Evolutionary conservation across 2,329 filamentous ascomycete species (phyloP), one percentile per base, ranked within the genome.

Genomic region (Aureobasidium uvarum): DNA sequence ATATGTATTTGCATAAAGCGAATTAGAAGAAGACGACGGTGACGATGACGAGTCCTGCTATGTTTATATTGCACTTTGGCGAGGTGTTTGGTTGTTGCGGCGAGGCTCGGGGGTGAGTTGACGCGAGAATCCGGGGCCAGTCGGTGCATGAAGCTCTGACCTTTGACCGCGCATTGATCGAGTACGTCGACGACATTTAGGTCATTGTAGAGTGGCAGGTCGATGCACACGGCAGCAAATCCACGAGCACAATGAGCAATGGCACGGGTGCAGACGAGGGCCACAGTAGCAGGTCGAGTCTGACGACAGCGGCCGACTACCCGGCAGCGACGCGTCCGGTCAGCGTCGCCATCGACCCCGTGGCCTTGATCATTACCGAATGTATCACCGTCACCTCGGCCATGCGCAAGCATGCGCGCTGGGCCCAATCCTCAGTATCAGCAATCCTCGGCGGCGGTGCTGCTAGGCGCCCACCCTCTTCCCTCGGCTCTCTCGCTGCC

Each of bases 351-450:
- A 75, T 77, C 55, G 74, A 77, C 67, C 75, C 74, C 6, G 73
- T 76, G 39, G 73, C 75, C 56, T 82, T 99, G 72, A 92, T 99
- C 70, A 96, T 96, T 69, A 96, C 94, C 78, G 95, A 99, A 87
- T 99, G 95, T 78, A 98, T 98, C 75, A 94, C 93, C 52, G 94
- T 99, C 79, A 98, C 95, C 16, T 97, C 94, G 68, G 92, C 93
- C 67, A 97, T 99, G 85, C 93, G 96, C 74, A 99, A 99, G 80
- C 89, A 97, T 85, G 90, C 92, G 69, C 90, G 95, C 70, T 98
- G 94, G 83, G 92, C 92, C 55, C 93, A 98, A 76, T 96, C 93
- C 14, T 97, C 93, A 5, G 95, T 99, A 51, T 92, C 95, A 43
- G 94, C 94, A 62, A 99, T 99, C 67, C 83, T 99, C 38, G 95